Evolutionary conservation across 441 rosid species (phyloP), one percentile per base, ranked within the genome.

Genomic region (Corymbia calophylla): DNA sequence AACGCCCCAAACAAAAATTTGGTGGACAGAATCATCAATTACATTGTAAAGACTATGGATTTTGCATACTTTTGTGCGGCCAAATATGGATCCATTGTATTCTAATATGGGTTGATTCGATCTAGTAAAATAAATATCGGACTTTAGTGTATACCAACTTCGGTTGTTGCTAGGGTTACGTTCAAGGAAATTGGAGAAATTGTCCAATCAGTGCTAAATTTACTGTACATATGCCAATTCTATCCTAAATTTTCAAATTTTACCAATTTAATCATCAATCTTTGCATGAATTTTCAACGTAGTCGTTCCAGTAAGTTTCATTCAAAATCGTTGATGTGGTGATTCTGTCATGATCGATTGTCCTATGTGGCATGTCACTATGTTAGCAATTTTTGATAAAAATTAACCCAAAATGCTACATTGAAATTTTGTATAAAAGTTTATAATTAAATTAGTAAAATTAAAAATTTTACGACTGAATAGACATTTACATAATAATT

Each of bases 171-270:
- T 8, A 2, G 77, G 21, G 77, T 66, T 31, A 31, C 12, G 31
- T 66, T 8, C 8, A 11, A 17, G 77, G 77, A 31, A 16, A 62
- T 29, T 14, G 2, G 32, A n/a, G n/a, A 4, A 62, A 62, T 29
- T 62, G n/a, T 8, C n/a, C 18, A 62, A 14, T 62, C 2, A 14
- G 2, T 62, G 1, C 14, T 10, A 9, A 58, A 58, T 13, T 58
- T 9, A 58, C 25, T 58, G 3, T 6, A 25, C 0, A 0, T 1
- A 62, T 62, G 4, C 7, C 15, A 14, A 62, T 62, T 62, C 0
- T 14, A 2, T 29, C 0, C 12, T 62, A 2, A 14, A 62, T 17
- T 29, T 62, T 62, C 18, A 3, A 62, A 62, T 6, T 8, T 62
- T 29, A 17, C 4, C 7, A n/a, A 62, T 62, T 29, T 29, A 62